These are phyloP conservation scores for Aspergillus udagawae DNA, from an alignment of 2,329 filamentous ascomycete species.

Conservation along the genomic window DNA sequence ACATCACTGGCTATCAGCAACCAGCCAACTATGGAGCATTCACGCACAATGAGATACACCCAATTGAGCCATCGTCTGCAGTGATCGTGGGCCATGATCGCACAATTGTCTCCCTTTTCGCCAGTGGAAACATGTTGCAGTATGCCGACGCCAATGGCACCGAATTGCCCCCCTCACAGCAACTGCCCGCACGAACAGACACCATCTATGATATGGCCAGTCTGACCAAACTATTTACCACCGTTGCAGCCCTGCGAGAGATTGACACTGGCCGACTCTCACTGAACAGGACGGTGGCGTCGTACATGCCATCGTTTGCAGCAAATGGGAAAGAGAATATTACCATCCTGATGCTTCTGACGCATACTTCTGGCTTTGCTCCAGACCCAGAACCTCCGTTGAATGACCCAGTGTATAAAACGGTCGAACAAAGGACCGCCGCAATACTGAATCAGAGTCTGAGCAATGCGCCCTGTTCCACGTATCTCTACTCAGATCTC, in stretches of 20 bases:
- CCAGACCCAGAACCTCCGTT: conserved; percentile 26
- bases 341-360: conserved; percentile 32
- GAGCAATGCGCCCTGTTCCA: conserved; percentile 22
- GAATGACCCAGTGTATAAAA: conserved; percentile 19
- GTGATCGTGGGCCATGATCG: conserved; percentile 16
- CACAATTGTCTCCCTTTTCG: conserved; percentile 19
- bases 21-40: conserved; percentile 17
- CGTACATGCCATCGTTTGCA: conserved; percentile 30
- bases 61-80: conserved; percentile 16
- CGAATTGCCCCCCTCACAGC: conserved; percentile 17
- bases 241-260: conserved; percentile 28
- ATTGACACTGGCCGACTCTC: conserved; percentile 23
- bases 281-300: conserved; percentile 26
- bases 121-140: conserved; percentile 15
- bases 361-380: conserved; percentile 32
- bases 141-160: conserved; percentile 30
- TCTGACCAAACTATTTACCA: conserved; percentile 38
- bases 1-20: neutral
- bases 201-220: conserved; percentile 41
- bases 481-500: conserved; percentile 33
- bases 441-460: conserved; percentile 25
- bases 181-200: conserved; percentile 27
- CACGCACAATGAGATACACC: conserved; percentile 12
- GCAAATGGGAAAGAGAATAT: conserved; percentile 31
- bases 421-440: conserved; percentile 20